Evolutionary conservation across 805 yeast species (phyloP), one percentile per base, ranked within the genome.

Genomic region (Hanseniaspora taiwanica): DNA sequence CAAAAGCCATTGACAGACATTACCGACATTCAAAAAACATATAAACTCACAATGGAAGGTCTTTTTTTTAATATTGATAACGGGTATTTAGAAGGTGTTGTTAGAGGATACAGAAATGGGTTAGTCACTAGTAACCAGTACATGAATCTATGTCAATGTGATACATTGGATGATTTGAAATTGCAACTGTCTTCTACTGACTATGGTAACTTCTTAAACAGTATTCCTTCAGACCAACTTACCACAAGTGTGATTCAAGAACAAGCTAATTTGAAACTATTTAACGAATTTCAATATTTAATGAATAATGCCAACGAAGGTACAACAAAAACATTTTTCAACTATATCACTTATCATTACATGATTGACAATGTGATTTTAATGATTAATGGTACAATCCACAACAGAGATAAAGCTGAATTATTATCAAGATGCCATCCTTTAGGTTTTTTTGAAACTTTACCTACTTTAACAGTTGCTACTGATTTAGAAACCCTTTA

Each of bases 341-440:
- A 93, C 59, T 93, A 66, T 59, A 85, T 93, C 57, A 80, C 93
- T 36, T 91, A 87, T 57, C 93, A 96, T 9, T 91, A 93, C 64
- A 91, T 91, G 99, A 93, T 91, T 55, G 98, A 91, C 64, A 91
- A 91, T 60, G 95, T 91, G 31, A 83, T 91, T 19, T 69, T 91
- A 54, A 81, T 91, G 81, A 89, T 91, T 55, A 87, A 96, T 1
- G 99, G 99, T 18, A 86, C 98, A 0, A 74, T 91, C 45, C 98
- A 91, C 58, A 94, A 87, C 55, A 74, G 97, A 54, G 96, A 93
- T 61, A 77, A 83, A 54, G 63, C 76, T 33, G 98, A 91, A 55
- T 80, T 93, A 39, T 70, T 91, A 53, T 76, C 77, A 44, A 78
- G 96, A 57, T 86, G 96, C 59, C 94, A 91, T 58, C 98, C 98